phyloP scores from a whole-genome alignment of 2,329 filamentous ascomycete species.

The Ilyonectria sp. region DNA sequence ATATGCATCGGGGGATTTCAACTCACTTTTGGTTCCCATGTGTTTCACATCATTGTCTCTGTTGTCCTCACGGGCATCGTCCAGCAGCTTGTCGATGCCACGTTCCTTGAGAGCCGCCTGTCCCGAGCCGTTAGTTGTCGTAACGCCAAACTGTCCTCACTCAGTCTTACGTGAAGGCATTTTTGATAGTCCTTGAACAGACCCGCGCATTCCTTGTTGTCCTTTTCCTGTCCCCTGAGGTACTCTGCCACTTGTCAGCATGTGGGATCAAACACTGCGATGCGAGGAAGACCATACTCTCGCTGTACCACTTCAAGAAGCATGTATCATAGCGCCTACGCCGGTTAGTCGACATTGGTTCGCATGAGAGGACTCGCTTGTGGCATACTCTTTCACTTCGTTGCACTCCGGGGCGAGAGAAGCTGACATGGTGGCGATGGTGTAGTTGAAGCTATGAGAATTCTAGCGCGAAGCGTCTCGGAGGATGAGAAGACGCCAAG shows the following conservation, averaged over 20 bases:
- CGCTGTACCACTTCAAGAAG: constrained; percentile 99
- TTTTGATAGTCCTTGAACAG: constrained; percentile 91
- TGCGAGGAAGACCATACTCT: constrained; percentile 75
- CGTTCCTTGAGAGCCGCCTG: constrained; percentile 82
- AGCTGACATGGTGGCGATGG: constrained; percentile 79
- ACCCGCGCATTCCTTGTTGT: constrained; percentile 86
- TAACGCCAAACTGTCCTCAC: neutral
- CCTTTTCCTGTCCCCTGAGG: constrained; percentile 84
- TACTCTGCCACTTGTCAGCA: constrained; percentile 75
- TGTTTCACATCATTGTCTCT: constrained; percentile 83
- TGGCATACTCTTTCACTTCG: constrained; percentile 89
- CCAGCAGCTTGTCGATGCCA: constrained; percentile 93
- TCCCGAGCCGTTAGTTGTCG: constrained; percentile 10
- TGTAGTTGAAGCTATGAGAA: constrained; percentile 41
- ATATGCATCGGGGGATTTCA: neutral
- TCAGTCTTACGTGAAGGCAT: constrained; percentile 80
- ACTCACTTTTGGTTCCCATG: constrained; percentile 60
- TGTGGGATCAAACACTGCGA: constrained; percentile 26
- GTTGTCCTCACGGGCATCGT: constrained; percentile 90
- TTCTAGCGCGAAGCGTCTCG: constrained; percentile 29
- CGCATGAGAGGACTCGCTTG: neutral
- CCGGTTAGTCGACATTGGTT: neutral
- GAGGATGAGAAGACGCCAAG: constrained; percentile 31
- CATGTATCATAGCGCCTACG: constrained; percentile 93
- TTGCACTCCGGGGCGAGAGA: constrained; percentile 97